Percentiles rank a stretch among this genome's conserved stretches.
Conservation (phyloP, 148 eudicot species). For the Arbutus unedo region DNA sequence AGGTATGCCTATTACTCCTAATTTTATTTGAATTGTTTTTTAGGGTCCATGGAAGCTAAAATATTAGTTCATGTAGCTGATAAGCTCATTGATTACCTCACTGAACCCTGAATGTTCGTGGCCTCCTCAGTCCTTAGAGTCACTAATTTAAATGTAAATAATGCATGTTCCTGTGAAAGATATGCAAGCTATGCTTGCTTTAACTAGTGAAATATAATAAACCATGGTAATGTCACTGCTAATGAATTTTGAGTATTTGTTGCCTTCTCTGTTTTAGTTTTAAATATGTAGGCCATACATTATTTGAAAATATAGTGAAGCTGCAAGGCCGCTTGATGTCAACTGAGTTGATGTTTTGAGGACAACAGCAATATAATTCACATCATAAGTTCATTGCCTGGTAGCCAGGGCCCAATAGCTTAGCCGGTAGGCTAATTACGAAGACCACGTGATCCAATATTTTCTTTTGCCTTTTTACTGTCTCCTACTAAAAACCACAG, state of each 20-base stretch:
- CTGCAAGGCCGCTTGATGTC: not conserved
- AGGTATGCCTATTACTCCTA: constrained; percentile 47
- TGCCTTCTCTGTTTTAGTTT: not conserved
- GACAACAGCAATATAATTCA: not conserved
- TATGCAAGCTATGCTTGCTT: not conserved
- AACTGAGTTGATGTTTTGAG: not conserved
- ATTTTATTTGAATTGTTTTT: not conserved
- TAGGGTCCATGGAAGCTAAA: not conserved
- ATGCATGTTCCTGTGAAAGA: not conserved
- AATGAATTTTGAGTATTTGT: not conserved
- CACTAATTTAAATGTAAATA: not conserved
- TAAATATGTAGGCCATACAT: not conserved
- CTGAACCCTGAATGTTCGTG: not conserved
- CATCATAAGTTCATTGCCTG: too few species aligned
- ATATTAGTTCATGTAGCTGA: not conserved
- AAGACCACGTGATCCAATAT: not conserved
- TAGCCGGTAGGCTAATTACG: not conserved
- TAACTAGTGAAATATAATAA: not conserved
- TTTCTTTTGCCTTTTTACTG: not conserved
- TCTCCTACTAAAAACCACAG: not conserved
- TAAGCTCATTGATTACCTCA: not conserved
- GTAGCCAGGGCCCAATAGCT: not conserved
- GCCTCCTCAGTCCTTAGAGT: not conserved
- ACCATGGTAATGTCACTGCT: too few species aligned
- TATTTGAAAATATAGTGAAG: not conserved